Evolutionary conservation across 2,329 filamentous ascomycete species (phyloP), one percentile per base, ranked within the genome.

Genomic region (Fusarium redolens): DNA sequence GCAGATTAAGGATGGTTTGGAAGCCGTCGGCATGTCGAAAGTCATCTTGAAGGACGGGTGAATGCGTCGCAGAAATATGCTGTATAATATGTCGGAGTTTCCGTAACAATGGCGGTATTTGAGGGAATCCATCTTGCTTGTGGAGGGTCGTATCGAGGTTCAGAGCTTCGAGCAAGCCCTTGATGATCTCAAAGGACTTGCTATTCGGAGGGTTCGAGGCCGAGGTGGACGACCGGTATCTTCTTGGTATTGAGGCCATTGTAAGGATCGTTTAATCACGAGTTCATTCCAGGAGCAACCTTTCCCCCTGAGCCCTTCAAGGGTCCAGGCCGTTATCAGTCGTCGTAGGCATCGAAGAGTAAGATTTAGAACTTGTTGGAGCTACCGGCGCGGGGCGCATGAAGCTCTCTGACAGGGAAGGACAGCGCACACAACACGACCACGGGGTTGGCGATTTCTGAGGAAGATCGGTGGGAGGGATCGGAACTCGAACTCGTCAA

Each of bases 1-100:
- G 84, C 31, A 93, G 87, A 45, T 90, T 86, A 59, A 97, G 85
- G 28, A 97, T 83, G 47, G 88, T 87, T 76, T 94, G 90, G 81
- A 97, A 97, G 77, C 95, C 95, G 63, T 89, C 86, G 31, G 95
- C 87, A 78, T 93, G 90, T 73, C 95, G 90, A 80, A 98, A 97
- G 75, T 93, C 91, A 83, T 97, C 93, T 83, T 95, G 94, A 9
- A 85, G 84, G 7, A 85, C 81, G 67, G 84, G 83, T 5, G 86
- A 84, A 20, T 86, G 81, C 43, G 83, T 78, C 14, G 87, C 85
- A 45, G 87, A 84, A 33, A 91, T 81, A 70, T 89, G 84, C 66
- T 94, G 92, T 77, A 91, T 89, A 67, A 96, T 88, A 57, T 90
- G 87, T 73, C 90, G 88, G 63, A 93, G 85, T 59, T 86, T 85